These are phyloP conservation scores for Penicillium nordicum DNA, from an alignment of 2,329 filamentous ascomycete genomes.

Conservation along the genomic window DNA sequence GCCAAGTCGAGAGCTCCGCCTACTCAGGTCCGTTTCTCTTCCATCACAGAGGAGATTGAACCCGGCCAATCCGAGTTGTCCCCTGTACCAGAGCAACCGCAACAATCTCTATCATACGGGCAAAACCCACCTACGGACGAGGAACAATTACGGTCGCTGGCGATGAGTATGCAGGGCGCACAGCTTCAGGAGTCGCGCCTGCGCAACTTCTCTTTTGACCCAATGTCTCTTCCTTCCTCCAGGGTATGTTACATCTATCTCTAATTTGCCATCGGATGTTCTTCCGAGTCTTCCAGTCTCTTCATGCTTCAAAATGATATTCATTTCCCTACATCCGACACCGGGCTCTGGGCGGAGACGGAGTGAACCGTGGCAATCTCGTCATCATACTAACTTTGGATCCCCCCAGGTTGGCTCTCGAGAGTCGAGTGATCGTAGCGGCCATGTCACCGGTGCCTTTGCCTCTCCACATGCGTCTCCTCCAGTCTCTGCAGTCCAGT, in stretches of 20 bases:
- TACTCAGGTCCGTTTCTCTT: conserved; percentile 64
- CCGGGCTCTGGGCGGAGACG: background rate
- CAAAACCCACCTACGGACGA: conserved; percentile 36
- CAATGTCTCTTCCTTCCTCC: conserved; percentile 72
- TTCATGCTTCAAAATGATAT: background rate
- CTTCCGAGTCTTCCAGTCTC: background rate
- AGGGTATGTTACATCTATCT: conserved; percentile 35
- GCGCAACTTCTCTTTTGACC: conserved; percentile 84
- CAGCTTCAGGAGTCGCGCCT: conserved; percentile 78
- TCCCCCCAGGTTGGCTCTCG: conserved; percentile 41
- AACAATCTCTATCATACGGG: conserved; percentile 3
- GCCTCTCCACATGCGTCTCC: conserved; percentile 67
- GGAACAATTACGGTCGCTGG: conserved; percentile 68
- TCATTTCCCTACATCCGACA: background rate
- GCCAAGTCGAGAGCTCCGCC: conserved; percentile 32
- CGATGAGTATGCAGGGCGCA: conserved; percentile 67
- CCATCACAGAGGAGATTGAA: conserved; percentile 67
- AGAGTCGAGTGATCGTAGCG: conserved; percentile 61
- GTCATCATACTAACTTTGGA: conserved; percentile 8
- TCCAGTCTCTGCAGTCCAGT: conserved; percentile 69
- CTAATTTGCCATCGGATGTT: conserved; percentile 2
- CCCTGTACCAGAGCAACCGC: conserved; percentile 17
- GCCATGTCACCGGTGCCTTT: conserved; percentile 58
- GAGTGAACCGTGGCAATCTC: background rate
- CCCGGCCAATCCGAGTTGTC: conserved; percentile 39